Percentiles rank a stretch among this genome's conserved stretches.
These are phyloP conservation scores for Claviceps sp. DNA, from an alignment of 2,329 filamentous ascomycete species.

Conservation along the genomic window DNA sequence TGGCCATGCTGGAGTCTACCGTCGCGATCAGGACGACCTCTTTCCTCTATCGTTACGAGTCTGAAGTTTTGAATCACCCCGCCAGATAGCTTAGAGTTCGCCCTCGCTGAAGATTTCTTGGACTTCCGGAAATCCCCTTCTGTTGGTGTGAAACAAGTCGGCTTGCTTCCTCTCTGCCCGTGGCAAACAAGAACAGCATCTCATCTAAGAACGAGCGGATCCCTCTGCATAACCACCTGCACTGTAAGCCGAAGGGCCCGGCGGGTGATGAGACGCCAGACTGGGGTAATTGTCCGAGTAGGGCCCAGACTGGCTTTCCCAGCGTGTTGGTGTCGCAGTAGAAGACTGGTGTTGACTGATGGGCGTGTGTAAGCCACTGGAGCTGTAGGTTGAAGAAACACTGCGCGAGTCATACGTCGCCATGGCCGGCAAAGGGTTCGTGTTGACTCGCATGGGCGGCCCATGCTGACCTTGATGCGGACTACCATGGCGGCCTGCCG, in stretches of 20 bases:
- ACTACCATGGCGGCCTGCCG: slow-evolving; percentile 20
- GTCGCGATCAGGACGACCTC: neutral
- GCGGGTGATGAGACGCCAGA: slow-evolving; percentile 23
- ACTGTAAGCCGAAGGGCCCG: slow-evolving; percentile 26
- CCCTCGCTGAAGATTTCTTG: neutral
- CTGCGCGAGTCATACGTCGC: slow-evolving; percentile 25
- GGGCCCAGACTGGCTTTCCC: slow-evolving; percentile 25
- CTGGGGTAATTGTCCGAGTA: slow-evolving; percentile 27
- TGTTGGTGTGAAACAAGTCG: neutral
- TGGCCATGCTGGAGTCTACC: too few species aligned
- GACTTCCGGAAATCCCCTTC: neutral
- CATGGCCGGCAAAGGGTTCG: slow-evolving; percentile 24
- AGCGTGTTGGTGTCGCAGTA: slow-evolving; percentile 25
- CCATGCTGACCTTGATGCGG: slow-evolving; percentile 19
- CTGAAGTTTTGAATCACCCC: neutral
- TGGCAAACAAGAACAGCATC: neutral
- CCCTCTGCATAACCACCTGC: slow-evolving; percentile 28
- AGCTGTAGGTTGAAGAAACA: slow-evolving; percentile 21
- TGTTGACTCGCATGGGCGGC: slow-evolving; percentile 23
- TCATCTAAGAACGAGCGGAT: slow-evolving; percentile 25
- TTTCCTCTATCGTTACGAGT: neutral
- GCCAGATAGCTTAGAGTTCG: neutral
- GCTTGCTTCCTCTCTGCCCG: neutral
- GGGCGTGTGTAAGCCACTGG: slow-evolving; percentile 25
- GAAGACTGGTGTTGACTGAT: slow-evolving; percentile 24